Evolutionary conservation across 257 asterid genomes (phyloP), one percentile per base, ranked within the genome.

Genomic region (Anisodus tanguticus): DNA sequence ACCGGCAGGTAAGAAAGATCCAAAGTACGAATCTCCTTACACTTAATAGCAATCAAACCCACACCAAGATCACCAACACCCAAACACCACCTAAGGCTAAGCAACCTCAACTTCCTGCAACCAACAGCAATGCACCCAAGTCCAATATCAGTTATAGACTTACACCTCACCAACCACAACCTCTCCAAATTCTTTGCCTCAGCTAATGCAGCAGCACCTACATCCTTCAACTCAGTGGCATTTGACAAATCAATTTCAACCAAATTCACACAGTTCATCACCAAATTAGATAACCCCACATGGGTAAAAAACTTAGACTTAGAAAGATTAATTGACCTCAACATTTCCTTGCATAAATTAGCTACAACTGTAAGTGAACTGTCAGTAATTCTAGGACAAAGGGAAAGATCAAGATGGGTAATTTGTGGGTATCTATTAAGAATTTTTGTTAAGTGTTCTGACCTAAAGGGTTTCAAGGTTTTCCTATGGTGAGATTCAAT

Each of bases 61-160:
- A 95, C 95, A 77, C 99, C 99, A 43, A 91, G 88, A 86, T 94
- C 99, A 60, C 97, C 97, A 86, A 94, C 95, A 49, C 97, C 94
- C 86, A 93, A 87, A 85, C 98, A 95, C 97, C 98, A 93, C 83
- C 91, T 95, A 91, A 95, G 85, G 89, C 92, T 93, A 57, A 95
- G 92, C 58, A 91, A 76, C 89, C 87, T 95, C 87, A 95, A 88
- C 90, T 95, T 95, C 85, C 83, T 86, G 85, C 99, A 95, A 51
- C 97, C 97, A 67, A 94, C 98, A 47, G 98, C 97, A 86, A 95
- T 91, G 91, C 97, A 95, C 5, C 99, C 98, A n/a, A 95, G 81
- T 82, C 97, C 99, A 80, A 93, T 93, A 88, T 95, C 99, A 3
- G 97, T 93, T 82, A 96, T 82, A 17, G 86, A 82, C 84, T 90